These are phyloP conservation scores for Cajanus cajan DNA, from an alignment of 306 rosid species.

Conservation along the genomic window DNA sequence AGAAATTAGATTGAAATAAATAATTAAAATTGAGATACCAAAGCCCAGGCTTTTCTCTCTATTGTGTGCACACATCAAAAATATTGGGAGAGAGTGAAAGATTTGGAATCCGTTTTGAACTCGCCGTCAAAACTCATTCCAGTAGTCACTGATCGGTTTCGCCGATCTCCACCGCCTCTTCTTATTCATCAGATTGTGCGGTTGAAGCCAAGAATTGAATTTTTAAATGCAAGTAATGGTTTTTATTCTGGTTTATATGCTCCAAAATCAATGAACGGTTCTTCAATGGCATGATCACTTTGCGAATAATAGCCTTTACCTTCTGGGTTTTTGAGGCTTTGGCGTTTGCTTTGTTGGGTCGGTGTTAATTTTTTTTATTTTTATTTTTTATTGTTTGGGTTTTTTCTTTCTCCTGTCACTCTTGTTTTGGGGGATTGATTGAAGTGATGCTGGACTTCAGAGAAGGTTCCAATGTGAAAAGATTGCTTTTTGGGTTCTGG, in stretches of 20 bases:
- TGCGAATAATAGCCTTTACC: constrained; percentile 33
- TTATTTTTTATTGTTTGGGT: constrained; percentile 14
- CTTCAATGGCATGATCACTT: constrained; percentile 30
- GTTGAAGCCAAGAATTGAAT: neutral
- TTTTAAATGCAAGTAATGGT: constrained; percentile 34
- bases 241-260: constrained; percentile 41
- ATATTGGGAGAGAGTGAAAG: constrained; percentile 34
- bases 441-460: constrained; percentile 77
- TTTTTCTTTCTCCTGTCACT: neutral
- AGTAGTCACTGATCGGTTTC: constrained; percentile 40
- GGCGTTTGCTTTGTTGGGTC: constrained; percentile 39
- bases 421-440: constrained; percentile 26
- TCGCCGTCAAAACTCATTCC: constrained; percentile 42
- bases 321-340: constrained; percentile 47
- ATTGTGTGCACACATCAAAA: constrained; percentile 26
- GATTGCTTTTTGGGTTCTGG: constrained; percentile 48
- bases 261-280: constrained; percentile 39
- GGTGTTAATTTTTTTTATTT: constrained; percentile 14
- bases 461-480: constrained; percentile 47
- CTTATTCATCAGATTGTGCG: constrained; percentile 21
- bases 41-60: constrained; percentile 21
- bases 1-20: neutral
- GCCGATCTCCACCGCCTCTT: constrained; percentile 39
- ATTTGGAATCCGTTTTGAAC: constrained; percentile 49
- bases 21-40: neutral